Percentiles rank a stretch among this genome's conserved stretches.
phyloP scores from a whole-genome alignment of 768 basidiomycete species.

The Mycena floridula region DNA sequence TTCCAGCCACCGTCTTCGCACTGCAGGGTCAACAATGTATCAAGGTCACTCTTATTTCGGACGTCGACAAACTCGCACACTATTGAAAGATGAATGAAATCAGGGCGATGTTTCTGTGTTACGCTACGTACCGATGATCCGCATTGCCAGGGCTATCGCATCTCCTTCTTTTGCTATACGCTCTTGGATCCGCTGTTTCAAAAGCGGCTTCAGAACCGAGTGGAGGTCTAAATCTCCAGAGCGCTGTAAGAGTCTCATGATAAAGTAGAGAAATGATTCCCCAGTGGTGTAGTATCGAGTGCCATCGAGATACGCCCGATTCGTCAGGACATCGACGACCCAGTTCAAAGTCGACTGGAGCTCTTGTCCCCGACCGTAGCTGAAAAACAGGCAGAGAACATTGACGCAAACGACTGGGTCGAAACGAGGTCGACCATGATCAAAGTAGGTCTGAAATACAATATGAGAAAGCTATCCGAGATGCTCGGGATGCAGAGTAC shows the following conservation, averaged over 20 bases:
- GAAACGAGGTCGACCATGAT: slow-evolving; percentile 38
- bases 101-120: too few species aligned
- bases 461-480: background rate
- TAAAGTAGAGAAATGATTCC: slow-evolving; percentile 49
- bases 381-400: slow-evolving; percentile 42
- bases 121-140: too few species aligned
- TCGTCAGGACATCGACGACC: slow-evolving; percentile 41
- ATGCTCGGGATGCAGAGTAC: too few species aligned
- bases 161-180: slow-evolving; percentile 44
- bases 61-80: slow-evolving; percentile 36
- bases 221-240: slow-evolving; percentile 29
- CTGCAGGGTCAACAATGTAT: slow-evolving; percentile 39
- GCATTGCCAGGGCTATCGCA: slow-evolving; percentile 52
- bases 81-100: too few species aligned
- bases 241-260: slow-evolving; percentile 35
- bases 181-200: slow-evolving; percentile 42
- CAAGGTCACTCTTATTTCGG: slow-evolving; percentile 36
- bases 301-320: slow-evolving; percentile 49
- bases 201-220: slow-evolving; percentile 28
- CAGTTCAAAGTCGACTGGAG: slow-evolving; percentile 39
- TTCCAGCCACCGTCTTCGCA: slow-evolving; percentile 52
- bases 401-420: slow-evolving; percentile 52
- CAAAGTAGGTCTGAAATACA: slow-evolving; percentile 8
- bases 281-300: slow-evolving; percentile 46
- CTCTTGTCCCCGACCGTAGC: slow-evolving; percentile 40